Evolutionary conservation across 208 protist species (phyloP).

Genomic region (Wallacemonas sp.): DNA sequence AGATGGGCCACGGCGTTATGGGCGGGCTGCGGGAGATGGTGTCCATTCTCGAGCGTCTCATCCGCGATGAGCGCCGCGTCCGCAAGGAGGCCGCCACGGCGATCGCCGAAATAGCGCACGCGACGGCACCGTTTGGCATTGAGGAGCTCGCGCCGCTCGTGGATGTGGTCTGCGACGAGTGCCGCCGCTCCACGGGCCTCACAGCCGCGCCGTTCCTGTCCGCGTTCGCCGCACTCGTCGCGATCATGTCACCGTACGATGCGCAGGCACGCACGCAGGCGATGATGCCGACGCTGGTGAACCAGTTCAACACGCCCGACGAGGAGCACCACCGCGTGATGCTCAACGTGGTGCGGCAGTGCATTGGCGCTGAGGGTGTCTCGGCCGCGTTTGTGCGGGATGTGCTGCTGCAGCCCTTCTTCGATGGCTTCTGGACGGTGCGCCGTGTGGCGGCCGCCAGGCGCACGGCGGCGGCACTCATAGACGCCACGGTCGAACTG

Average conservation of each 20-base stretch:
- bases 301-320: conserved; percentile 94
- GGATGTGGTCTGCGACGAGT: conserved; percentile 96
- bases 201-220: conserved; percentile 97
- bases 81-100: conserved; percentile 96
- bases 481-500: conserved; percentile 97
- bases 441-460: conserved; percentile 96
- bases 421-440: conserved; percentile 95
- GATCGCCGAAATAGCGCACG: conserved; percentile 97
- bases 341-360: conserved; percentile 98
- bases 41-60: conserved; percentile 95
- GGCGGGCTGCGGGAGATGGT: conserved; percentile 95
- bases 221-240: conserved; percentile 98
- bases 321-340: conserved; percentile 99
- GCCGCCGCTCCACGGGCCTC: conserved; percentile 93
- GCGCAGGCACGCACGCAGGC: conserved; percentile 96
- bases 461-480: conserved; percentile 90
- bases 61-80: conserved; percentile 95
- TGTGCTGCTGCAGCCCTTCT: conserved; percentile 92
- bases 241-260: conserved; percentile 98
- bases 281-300: conserved; percentile 96
- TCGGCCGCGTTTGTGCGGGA: conserved; percentile 91
- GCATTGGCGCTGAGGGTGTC: conserved; percentile 97
- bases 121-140: conserved; percentile 97
- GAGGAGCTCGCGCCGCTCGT: conserved; percentile 97
- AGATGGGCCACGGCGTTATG: conserved; percentile 98